Conservation (phyloP, 352 stramenopile genomes). For the Phytophthora tubulina region DNA sequence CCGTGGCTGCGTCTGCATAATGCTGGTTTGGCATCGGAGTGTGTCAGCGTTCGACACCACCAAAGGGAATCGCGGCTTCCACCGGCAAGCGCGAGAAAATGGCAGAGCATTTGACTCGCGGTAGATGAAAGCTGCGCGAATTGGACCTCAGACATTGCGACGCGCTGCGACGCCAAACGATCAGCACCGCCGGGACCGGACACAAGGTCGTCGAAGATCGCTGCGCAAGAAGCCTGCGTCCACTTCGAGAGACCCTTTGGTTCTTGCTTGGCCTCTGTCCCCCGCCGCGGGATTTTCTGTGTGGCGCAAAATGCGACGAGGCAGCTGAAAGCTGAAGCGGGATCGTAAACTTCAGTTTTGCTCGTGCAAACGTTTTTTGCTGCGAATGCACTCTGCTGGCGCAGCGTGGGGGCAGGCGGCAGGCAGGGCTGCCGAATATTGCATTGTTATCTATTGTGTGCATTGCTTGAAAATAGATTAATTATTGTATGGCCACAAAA, state of each 20-base stretch:
- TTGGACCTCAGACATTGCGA: slow-evolving; percentile 18
- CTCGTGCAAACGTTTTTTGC: not conserved
- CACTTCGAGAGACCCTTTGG: too few relatives aligned
- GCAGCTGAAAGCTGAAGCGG: slow-evolving; percentile 16
- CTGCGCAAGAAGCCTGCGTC: too few relatives aligned
- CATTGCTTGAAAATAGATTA: too few relatives aligned
- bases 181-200: not conserved
- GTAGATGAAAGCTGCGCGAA: not conserved
- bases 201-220: not conserved
- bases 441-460: too few relatives aligned
- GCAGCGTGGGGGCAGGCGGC: not conserved
- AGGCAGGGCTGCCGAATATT: not conserved
- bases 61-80: too few relatives aligned
- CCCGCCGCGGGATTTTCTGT: not conserved
- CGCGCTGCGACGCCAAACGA: slow-evolving; percentile 3
- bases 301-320: slow-evolving; percentile 11
- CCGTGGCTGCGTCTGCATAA: not conserved
- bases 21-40: not conserved
- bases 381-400: too few relatives aligned
- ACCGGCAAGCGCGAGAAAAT: too few relatives aligned
- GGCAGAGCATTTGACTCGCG: too few relatives aligned
- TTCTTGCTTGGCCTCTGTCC: not conserved
- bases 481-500: too few relatives aligned
- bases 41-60: not conserved
- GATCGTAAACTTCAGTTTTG: slow-evolving; percentile 18